A percentile compares a stretch with the other conserved stretches of the same genome.
These are phyloP conservation scores for Fusarium sp. DNA, from an alignment of 2,329 filamentous ascomycete species.

Conservation along the genomic window DNA sequence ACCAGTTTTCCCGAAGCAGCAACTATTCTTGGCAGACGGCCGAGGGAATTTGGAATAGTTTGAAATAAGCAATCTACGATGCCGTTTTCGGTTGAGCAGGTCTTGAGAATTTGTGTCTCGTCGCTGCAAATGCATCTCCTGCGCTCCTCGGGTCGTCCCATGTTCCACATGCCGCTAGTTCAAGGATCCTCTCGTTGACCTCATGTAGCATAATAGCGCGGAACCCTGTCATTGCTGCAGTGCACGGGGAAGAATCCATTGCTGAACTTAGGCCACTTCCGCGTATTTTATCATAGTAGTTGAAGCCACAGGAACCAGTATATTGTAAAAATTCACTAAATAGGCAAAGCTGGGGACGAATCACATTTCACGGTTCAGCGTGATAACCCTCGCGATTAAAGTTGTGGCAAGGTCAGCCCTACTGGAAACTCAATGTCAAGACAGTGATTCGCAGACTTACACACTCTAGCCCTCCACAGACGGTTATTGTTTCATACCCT, in stretches of 20 bases:
- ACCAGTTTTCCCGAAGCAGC: conserved; percentile 36
- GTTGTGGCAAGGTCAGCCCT: background rate
- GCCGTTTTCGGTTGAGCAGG: background rate
- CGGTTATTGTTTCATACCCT: background rate
- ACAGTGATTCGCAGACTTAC: background rate
- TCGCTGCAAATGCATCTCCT: conserved; percentile 1
- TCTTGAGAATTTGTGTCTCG: background rate
- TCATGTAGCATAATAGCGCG: conserved; percentile 29
- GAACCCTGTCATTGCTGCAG: conserved; percentile 35
- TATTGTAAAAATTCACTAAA: background rate
- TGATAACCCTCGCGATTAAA: background rate
- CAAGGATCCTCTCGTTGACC: conserved; percentile 32
- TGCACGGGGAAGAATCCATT: background rate
- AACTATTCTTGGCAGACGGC: background rate
- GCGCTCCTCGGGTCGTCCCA: conserved; percentile 8
- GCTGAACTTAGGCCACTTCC: background rate
- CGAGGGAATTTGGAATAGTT: background rate
- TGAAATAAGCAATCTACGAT: background rate
- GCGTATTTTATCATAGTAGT: background rate
- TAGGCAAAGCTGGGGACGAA: background rate
- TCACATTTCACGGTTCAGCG: background rate
- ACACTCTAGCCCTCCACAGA: background rate
- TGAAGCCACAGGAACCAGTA: background rate
- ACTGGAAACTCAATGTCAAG: background rate
- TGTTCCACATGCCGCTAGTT: conserved; percentile 27